Percentiles rank a stretch among this genome's conserved stretches.
These are phyloP conservation scores for Pachysandra terminalis DNA, from an alignment of 164 flowering plant genomes.

Conservation along the genomic window DNA sequence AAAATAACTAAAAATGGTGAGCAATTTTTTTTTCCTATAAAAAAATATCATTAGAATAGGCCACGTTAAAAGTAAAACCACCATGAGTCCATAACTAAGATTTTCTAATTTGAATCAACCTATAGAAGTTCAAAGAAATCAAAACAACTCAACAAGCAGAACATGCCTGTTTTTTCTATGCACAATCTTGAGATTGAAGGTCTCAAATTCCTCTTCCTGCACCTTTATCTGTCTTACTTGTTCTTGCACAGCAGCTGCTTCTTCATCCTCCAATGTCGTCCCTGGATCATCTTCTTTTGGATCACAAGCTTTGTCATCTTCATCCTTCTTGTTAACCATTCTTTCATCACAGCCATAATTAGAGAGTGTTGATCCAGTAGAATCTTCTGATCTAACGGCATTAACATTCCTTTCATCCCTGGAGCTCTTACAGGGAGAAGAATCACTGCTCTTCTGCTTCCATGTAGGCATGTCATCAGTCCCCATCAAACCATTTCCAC, in stretches of 20 bases:
- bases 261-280: conserved; percentile 66
- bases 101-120: not conserved
- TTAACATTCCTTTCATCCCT: conserved; percentile 46
- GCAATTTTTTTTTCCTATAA: not conserved
- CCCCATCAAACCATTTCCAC: conserved; percentile 19
- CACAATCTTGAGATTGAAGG: conserved; percentile 72
- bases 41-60: not conserved
- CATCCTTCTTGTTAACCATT: conserved; percentile 39
- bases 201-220: conserved; percentile 83
- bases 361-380: conserved; percentile 51
- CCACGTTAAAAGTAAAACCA: not conserved
- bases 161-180: conserved; percentile 79
- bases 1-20: not conserved
- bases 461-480: conserved; percentile 47
- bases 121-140: not conserved
- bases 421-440: conserved; percentile 49
- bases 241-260: conserved; percentile 78
- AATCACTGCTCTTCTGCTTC: conserved; percentile 56
- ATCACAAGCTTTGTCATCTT: conserved; percentile 25
- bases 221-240: conserved; percentile 78
- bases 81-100: not conserved
- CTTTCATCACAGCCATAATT: conserved; percentile 47
- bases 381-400: conserved; percentile 41
- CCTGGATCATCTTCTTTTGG: conserved; percentile 53
- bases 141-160: not conserved